These are phyloP conservation scores for Alisma plantagoaquatica DNA, from an alignment of 106 monocot species.

Conservation along the genomic window DNA sequence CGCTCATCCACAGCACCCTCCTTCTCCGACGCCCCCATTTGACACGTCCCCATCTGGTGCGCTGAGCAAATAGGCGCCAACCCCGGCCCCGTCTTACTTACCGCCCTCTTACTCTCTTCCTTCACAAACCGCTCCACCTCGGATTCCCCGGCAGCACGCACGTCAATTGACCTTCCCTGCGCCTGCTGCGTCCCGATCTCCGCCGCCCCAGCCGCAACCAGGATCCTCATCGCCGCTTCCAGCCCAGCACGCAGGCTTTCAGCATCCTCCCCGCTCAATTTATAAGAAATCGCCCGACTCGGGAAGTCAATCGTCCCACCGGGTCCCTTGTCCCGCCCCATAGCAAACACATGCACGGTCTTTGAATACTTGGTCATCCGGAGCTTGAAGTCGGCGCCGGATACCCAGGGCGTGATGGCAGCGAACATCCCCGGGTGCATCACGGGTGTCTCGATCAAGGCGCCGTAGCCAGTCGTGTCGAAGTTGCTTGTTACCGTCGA, in stretches of 20 bases:
- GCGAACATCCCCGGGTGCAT: conserved; percentile 70
- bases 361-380: conserved; percentile 41
- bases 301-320: conserved; percentile 11
- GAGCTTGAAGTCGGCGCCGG: conserved; percentile 37
- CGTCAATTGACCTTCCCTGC: conserved; percentile 23
- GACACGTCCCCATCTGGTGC: conserved; percentile 86
- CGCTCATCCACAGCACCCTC: conserved; percentile 21
- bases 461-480: conserved; percentile 33
- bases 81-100: conserved; percentile 10
- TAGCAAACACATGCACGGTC: conserved; percentile 50
- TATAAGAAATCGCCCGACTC: conserved; percentile 30
- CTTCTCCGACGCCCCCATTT: conserved; percentile 50
- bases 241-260: conserved; percentile 25
- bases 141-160: conserved; percentile 19
- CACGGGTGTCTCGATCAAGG: conserved; percentile 56
- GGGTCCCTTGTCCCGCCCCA: conserved; percentile 44
- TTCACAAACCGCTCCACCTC: conserved; percentile 35
- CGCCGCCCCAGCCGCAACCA: conserved; percentile 66
- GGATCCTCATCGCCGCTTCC: conserved; percentile 31
- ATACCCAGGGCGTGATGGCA: conserved; percentile 44
- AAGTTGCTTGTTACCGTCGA: conserved; percentile 41
- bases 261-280: conserved; percentile 22
- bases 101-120: conserved; percentile 12
- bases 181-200: conserved; percentile 59
- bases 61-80: conserved; percentile 39